Evolutionary conservation across 192 early-diverging fungal genomes (phyloP).

Genomic region (Globomyces pollinis-pini): DNA sequence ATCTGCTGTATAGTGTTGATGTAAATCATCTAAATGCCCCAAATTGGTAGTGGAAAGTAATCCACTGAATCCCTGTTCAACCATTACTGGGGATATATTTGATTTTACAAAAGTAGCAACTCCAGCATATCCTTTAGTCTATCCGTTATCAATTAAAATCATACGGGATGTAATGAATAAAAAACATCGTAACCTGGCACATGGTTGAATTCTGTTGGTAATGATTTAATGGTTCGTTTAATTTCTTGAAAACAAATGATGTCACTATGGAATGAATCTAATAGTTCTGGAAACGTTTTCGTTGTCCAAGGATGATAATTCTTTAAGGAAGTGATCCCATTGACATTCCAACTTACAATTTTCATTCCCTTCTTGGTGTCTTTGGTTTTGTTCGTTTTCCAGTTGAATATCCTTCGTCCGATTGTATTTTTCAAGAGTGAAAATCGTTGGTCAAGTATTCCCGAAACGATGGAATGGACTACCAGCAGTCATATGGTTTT

Average conservation of each 20-base stretch:
- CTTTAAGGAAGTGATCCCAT: constrained; percentile 16
- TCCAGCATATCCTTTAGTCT: constrained; percentile 60
- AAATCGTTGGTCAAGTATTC: too few species aligned
- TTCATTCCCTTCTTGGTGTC: too few species aligned
- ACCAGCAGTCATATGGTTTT: too few species aligned
- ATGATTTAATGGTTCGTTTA: constrained; percentile 51
- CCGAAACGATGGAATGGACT: too few species aligned
- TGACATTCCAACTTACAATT: constrained; percentile 40
- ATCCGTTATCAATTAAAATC: too few species aligned
- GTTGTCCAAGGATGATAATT: constrained; percentile 22
- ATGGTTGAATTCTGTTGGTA: constrained; percentile 51
- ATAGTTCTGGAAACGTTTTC: constrained; percentile 17
- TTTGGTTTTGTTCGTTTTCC: too few species aligned
- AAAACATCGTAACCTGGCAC: constrained; percentile 66
- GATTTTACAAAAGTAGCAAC: constrained; percentile 26
- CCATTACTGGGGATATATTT: constrained; percentile 39
- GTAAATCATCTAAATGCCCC: constrained; percentile 17
- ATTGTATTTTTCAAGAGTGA: too few species aligned
- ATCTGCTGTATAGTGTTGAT: constrained; percentile 16
- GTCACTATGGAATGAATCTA: constrained; percentile 43
- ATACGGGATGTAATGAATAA: constrained; percentile 60
- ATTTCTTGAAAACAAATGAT: constrained; percentile 74
- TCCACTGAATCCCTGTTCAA: constrained; percentile 66
- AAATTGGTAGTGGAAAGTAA: constrained; percentile 12
- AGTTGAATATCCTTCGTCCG: too few species aligned